Conservation (phyloP, 805 yeast species). For the Lipomyces spencermartinsiae region DNA sequence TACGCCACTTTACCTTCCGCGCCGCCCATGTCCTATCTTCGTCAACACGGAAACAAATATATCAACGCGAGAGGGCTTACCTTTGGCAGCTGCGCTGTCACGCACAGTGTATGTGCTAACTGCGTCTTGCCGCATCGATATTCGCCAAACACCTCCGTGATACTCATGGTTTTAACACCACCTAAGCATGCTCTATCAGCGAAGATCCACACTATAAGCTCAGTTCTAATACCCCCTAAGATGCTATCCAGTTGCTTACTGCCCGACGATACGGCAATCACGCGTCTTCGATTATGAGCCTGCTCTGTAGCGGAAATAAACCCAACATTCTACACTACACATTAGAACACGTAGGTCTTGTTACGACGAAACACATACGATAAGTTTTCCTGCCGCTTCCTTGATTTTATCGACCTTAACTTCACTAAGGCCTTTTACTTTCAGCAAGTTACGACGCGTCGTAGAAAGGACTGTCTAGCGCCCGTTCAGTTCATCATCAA, state of each 20-base stretch:
- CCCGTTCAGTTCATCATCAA: neutral
- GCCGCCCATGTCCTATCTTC: constrained; percentile 61
- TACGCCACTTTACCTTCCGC: constrained; percentile 82
- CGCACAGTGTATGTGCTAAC: constrained; percentile 77
- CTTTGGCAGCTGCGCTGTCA: constrained; percentile 67
- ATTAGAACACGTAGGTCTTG: constrained; percentile 43
- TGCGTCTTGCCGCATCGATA: constrained; percentile 85
- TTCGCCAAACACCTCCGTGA: constrained; percentile 82
- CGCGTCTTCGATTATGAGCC: constrained; percentile 66
- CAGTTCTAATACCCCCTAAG: constrained; percentile 55
- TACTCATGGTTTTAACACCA: constrained; percentile 76
- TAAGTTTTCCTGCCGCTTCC: constrained; percentile 70
- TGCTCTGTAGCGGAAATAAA: constrained; percentile 77
- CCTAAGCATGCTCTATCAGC: constrained; percentile 41
- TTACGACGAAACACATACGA: constrained; percentile 41
- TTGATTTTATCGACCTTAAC: constrained; percentile 79
- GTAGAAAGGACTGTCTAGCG: constrained; percentile 59
- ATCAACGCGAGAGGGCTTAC: neutral
- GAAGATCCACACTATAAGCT: neutral
- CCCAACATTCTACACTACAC: constrained; percentile 61
- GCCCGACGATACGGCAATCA: constrained; percentile 73
- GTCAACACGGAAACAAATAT: neutral
- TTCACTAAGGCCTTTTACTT: constrained; percentile 75
- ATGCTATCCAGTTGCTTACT: constrained; percentile 70
- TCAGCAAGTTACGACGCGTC: constrained; percentile 66